Percentiles rank a stretch among this genome's conserved stretches.
These are phyloP conservation scores for Mucor saturninus DNA, from an alignment of 371 early-diverging fungal species.

Conservation along the genomic window DNA sequence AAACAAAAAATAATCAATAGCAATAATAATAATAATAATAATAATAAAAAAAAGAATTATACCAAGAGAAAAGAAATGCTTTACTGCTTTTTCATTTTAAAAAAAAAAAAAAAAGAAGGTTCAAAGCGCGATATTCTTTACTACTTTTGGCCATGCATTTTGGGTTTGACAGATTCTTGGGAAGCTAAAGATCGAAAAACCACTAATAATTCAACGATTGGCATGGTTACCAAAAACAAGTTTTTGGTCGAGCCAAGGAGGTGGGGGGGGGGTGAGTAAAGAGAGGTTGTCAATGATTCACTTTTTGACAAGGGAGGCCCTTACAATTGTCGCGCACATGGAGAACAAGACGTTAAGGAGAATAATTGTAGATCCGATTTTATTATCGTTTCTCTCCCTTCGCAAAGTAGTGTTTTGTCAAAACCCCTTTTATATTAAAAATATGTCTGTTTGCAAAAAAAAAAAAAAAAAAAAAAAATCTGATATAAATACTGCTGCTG, in stretches of 20 bases:
- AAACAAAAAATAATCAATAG: neutral
- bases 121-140: neutral
- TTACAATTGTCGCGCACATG: too few species aligned
- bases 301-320: too few species aligned
- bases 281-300: too few species aligned
- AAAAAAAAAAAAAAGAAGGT: neutral
- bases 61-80: neutral
- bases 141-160: too few species aligned
- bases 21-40: neutral
- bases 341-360: too few species aligned
- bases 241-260: too few species aligned
- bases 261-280: too few species aligned
- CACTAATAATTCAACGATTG: too few species aligned
- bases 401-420: constrained; percentile 7
- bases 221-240: too few species aligned
- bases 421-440: constrained; percentile 25
- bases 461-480: neutral
- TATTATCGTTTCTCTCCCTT: neutral
- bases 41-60: neutral
- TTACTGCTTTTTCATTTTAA: neutral
- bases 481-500: constrained; percentile 2
- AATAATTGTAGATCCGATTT: constrained; percentile 3
- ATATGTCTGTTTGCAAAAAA: constrained; percentile 11
- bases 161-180: too few species aligned
- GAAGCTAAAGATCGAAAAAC: too few species aligned